These are phyloP conservation scores for Solanum chmielewskii DNA, from an alignment of 257 asterid species.

Conservation along the genomic window DNA sequence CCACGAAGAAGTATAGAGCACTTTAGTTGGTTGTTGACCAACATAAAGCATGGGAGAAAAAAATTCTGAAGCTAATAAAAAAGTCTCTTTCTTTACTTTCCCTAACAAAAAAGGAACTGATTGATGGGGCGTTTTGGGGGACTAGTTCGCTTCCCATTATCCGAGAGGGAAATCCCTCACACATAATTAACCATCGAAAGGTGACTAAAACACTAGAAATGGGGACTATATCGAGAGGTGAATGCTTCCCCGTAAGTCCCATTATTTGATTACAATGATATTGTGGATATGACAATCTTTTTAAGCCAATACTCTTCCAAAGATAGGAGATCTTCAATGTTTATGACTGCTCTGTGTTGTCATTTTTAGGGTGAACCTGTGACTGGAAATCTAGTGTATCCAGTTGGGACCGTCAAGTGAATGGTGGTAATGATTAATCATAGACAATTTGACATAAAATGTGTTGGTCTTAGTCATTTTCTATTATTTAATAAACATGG, in stretches of 20 bases:
- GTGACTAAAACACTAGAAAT: neutral
- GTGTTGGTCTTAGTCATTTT: neutral
- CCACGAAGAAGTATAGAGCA: neutral
- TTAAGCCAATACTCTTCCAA: neutral
- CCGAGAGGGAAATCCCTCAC: neutral
- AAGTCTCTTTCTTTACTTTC: too few species aligned
- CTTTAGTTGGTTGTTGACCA: neutral
- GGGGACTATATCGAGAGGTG: too few species aligned
- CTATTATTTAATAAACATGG: neutral
- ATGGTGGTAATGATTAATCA: neutral
- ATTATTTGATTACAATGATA: too few species aligned
- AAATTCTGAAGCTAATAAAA: too few species aligned
- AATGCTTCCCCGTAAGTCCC: too few species aligned
- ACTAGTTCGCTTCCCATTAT: neutral
- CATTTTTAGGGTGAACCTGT: neutral
- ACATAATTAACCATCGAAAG: neutral
- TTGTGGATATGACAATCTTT: too few species aligned
- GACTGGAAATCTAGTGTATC: neutral
- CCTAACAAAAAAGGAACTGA: neutral
- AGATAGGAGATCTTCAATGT: neutral
- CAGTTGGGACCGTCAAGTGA: neutral
- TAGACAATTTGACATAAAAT: neutral
- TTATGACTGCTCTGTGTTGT: neutral
- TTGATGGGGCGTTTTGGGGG: neutral
- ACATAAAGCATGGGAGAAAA: neutral